Percentiles rank a stretch among this genome's conserved stretches.
phyloP scores from a whole-genome alignment of 2,329 filamentous ascomycete genomes.

The Rhynchosporium secalis region DNA sequence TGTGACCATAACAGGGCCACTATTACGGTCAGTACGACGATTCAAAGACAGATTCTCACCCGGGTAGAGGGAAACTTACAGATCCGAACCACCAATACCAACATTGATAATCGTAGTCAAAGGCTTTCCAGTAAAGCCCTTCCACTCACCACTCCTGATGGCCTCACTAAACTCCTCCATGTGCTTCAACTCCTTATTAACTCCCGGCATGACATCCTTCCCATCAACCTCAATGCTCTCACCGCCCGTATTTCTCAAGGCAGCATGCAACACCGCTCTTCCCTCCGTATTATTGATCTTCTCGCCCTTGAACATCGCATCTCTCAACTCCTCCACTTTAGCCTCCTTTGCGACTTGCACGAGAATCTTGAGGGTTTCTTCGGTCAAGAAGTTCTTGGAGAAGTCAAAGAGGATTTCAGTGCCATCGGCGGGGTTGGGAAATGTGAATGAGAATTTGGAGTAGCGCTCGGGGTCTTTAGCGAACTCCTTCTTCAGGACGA shows the following conservation, averaged over 20 bases:
- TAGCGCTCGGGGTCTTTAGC: constrained; percentile 85
- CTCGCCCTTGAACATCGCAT: constrained; percentile 96
- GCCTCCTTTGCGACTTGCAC: constrained; percentile 91
- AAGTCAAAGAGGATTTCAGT: constrained; percentile 96
- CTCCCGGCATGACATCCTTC: constrained; percentile 88
- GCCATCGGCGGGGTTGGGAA: constrained; percentile 73
- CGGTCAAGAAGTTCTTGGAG: constrained; percentile 96
- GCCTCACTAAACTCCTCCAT: constrained; percentile 99
- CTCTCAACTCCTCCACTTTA: constrained; percentile 86
- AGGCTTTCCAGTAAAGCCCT: constrained; percentile 95
- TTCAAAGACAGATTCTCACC: too few relatives aligned
- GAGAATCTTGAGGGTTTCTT: constrained; percentile 85
- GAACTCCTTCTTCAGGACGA: constrained; percentile 92
- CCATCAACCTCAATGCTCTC: constrained; percentile 84
- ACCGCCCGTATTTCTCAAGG: constrained; percentile 85
- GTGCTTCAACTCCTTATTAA: constrained; percentile 88
- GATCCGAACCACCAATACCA: constrained; percentile 95
- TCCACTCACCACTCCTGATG: constrained; percentile 93
- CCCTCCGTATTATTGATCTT: constrained; percentile 99
- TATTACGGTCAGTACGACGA: constrained; percentile 39
- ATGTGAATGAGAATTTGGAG: constrained; percentile 83
- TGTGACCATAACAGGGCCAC: constrained; percentile 97
- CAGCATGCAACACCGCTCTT: constrained; percentile 92
- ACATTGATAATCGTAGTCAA: constrained; percentile 96
- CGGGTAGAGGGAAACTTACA: constrained; percentile 61